A percentile compares a stretch with the other conserved stretches of the same genome.
Evolutionary conservation across 2,329 filamentous ascomycete genomes (phyloP).

Genomic region (Botrytis hyacinthi): DNA sequence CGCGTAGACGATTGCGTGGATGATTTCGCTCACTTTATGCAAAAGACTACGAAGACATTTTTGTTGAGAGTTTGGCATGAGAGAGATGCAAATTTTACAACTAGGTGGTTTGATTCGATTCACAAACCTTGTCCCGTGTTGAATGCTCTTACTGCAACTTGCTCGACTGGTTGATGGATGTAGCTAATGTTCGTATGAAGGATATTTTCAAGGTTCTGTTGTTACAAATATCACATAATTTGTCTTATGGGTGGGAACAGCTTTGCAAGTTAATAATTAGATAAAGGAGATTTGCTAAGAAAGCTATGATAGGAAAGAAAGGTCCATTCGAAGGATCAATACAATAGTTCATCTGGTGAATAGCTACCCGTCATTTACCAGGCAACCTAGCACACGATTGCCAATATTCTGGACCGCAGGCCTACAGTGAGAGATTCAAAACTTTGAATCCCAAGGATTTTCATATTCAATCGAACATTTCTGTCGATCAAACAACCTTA

Average conservation of each 20-base stretch:
- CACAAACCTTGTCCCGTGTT: not conserved
- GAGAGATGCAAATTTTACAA: constrained; percentile 26
- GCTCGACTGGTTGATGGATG: not conserved
- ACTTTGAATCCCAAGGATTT: not conserved
- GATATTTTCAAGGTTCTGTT: not conserved
- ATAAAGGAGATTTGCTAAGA: not conserved
- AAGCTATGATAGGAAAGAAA: not conserved
- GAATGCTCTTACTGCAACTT: not conserved
- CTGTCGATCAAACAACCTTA: not conserved
- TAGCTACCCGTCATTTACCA: not conserved
- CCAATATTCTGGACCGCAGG: not conserved
- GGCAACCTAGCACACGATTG: not conserved
- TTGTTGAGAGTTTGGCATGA: constrained; percentile 35
- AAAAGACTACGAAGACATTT: constrained; percentile 32
- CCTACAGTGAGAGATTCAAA: not conserved
- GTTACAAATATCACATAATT: not conserved
- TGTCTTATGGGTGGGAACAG: too few species aligned
- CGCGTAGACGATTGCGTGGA: constrained; percentile 48
- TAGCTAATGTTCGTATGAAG: not conserved
- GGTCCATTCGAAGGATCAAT: not conserved
- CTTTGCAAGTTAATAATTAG: not conserved
- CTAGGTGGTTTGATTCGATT: not conserved
- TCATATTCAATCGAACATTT: not conserved
- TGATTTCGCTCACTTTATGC: constrained; percentile 30
- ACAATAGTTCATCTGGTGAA: not conserved